Conservation (phyloP, 2,329 filamentous ascomycete genomes). For the Sporothrix euskadiensis region DNA sequence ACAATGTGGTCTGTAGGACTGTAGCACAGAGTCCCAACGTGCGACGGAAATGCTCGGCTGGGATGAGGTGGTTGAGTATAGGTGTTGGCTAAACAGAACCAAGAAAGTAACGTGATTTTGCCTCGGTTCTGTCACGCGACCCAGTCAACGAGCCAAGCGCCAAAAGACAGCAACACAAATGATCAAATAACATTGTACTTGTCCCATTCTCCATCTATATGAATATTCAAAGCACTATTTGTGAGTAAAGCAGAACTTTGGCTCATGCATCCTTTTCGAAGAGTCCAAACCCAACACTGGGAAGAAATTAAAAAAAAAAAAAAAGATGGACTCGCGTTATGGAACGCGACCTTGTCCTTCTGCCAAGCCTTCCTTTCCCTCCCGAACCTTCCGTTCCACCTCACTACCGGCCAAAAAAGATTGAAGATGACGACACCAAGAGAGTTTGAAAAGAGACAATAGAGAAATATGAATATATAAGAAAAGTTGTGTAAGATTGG, state of each 20-base stretch:
- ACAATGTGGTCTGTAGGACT: neutral
- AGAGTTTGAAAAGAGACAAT: neutral
- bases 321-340: neutral
- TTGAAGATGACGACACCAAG: neutral
- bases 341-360: neutral
- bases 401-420: slow-evolving; percentile 13
- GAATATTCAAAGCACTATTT: neutral
- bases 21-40: neutral
- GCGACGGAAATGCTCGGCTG: neutral
- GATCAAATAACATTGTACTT: neutral
- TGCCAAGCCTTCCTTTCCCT: neutral
- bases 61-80: neutral
- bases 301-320: neutral
- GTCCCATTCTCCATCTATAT: neutral
- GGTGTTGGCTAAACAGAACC: neutral
- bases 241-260: neutral
- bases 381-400: slow-evolving; percentile 6
- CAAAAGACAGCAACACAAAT: neutral
- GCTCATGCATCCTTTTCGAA: neutral
- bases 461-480: neutral
- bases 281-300: neutral
- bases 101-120: neutral
- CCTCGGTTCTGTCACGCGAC: neutral
- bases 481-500: neutral
- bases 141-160: too few species aligned